These are phyloP conservation scores for Alternaria longipes DNA, from an alignment of 2,329 filamentous ascomycete genomes.

Conservation along the genomic window DNA sequence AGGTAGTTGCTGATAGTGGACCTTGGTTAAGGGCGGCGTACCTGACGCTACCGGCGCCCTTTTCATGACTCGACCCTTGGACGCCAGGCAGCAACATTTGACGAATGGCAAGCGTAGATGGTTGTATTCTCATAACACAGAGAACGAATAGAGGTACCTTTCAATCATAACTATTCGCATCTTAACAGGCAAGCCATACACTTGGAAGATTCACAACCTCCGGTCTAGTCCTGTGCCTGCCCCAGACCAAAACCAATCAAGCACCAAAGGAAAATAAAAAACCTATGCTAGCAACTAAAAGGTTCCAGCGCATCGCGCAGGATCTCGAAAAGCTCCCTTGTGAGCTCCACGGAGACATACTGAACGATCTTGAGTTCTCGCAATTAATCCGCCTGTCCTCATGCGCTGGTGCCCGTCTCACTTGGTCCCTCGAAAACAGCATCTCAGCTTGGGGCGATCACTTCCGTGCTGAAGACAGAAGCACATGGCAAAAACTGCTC, in stretches of 20 bases:
- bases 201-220: not conserved
- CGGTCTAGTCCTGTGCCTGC: not conserved
- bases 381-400: slow-evolving; percentile 16
- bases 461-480: not conserved
- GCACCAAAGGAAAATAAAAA: not conserved
- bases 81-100: not conserved
- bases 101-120: not conserved
- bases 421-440: slow-evolving; percentile 19
- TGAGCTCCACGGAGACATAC: slow-evolving; percentile 13
- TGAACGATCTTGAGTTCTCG: slow-evolving; percentile 14
- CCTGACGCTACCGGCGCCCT: not conserved
- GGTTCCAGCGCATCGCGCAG: slow-evolving; percentile 11
- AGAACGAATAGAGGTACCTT: not conserved
- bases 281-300: not conserved
- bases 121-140: not conserved
- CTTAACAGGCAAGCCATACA: not conserved
- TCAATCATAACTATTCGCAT: not conserved
- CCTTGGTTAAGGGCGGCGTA: not conserved
- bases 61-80: not conserved
- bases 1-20: not conserved
- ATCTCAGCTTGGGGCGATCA: slow-evolving; percentile 6
- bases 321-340: slow-evolving; percentile 20
- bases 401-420: slow-evolving; percentile 12
- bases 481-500: slow-evolving; percentile 8
- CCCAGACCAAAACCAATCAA: not conserved